Percentiles rank a stretch among this genome's conserved stretches.
Conservation (phyloP, 2,329 filamentous ascomycete species). For the Apiospora sp. region DNA sequence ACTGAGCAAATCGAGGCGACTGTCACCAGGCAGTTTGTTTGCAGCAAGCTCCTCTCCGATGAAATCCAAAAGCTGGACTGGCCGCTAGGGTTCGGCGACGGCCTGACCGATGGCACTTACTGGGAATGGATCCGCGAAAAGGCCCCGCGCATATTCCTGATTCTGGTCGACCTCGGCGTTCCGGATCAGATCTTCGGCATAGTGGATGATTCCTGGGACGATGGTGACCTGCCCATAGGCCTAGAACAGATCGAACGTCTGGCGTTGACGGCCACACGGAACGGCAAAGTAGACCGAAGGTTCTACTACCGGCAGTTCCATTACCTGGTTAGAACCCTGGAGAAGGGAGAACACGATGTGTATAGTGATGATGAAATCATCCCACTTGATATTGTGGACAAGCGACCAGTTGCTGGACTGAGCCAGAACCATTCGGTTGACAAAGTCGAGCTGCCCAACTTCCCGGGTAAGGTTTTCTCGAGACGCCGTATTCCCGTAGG, state of each 20-base stretch:
- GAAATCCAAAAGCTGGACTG: slow-evolving; percentile 69
- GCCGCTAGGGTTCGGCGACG: slow-evolving; percentile 72
- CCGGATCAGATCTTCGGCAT: slow-evolving; percentile 78
- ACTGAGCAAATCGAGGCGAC: slow-evolving; percentile 72
- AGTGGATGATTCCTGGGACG: slow-evolving; percentile 80
- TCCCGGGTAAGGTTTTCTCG: slow-evolving; percentile 63
- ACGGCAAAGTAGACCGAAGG: slow-evolving; percentile 70
- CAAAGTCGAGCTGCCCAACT: slow-evolving; percentile 69
- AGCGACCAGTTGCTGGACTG: slow-evolving; percentile 51
- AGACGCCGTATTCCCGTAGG: slow-evolving; percentile 66
- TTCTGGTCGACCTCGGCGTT: slow-evolving; percentile 73
- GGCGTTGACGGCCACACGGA: slow-evolving; percentile 63
- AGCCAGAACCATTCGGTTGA: slow-evolving; percentile 53
- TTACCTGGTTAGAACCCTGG: slow-evolving; percentile 72
- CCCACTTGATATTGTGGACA: slow-evolving; percentile 72
- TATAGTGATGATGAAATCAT: slow-evolving; percentile 75
- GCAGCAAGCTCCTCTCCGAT: slow-evolving; percentile 67
- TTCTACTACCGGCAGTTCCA: slow-evolving; percentile 76
- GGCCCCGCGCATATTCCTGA: slow-evolving; percentile 74
- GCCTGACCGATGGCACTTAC: slow-evolving; percentile 76
- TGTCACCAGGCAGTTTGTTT: slow-evolving; percentile 73
- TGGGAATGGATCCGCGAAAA: slow-evolving; percentile 79
- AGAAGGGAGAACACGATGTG: slow-evolving; percentile 65
- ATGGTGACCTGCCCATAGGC: slow-evolving; percentile 75
- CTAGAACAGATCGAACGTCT: slow-evolving; percentile 71